These are phyloP conservation scores for Malassezia psittaci DNA, from an alignment of 1,284 basidiomycete genomes.

Conservation along the genomic window DNA sequence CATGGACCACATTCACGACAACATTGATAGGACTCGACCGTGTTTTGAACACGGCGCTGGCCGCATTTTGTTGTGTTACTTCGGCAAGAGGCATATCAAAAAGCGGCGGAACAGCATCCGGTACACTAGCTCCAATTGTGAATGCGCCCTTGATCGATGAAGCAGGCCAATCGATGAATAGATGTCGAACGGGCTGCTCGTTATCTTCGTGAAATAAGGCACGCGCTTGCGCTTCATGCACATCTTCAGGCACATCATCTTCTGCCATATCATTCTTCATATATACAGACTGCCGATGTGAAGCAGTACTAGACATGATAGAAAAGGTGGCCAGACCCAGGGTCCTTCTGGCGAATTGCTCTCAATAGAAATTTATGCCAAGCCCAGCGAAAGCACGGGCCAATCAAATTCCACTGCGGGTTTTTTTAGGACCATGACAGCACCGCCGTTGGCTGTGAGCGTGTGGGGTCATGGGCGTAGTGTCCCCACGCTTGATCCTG, in stretches of 20 bases:
- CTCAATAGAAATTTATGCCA: background rate
- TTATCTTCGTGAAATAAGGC: slow-evolving; percentile 1
- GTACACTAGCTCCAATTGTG: slow-evolving; percentile 25
- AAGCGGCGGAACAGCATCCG: slow-evolving; percentile 23
- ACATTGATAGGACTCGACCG: slow-evolving; percentile 25
- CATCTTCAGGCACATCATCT: slow-evolving; percentile 4
- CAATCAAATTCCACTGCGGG: background rate
- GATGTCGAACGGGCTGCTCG: slow-evolving; percentile 21
- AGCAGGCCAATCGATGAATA: slow-evolving; percentile 33
- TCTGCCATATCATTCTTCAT: background rate
- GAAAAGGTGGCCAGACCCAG: background rate
- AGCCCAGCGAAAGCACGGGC: background rate
- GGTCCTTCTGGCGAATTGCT: background rate
- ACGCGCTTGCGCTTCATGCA: background rate
- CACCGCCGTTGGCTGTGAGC: slow-evolving; percentile 12
- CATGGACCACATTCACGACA: slow-evolving; percentile 20
- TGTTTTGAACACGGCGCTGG: slow-evolving; percentile 25
- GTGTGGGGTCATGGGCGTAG: slow-evolving; percentile 7
- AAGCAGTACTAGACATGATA: slow-evolving; percentile 1
- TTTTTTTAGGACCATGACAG: slow-evolving; percentile 5
- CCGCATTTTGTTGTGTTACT: slow-evolving; percentile 15
- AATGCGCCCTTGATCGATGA: slow-evolving; percentile 32
- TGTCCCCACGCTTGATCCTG: slow-evolving; percentile 29
- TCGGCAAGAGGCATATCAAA: slow-evolving; percentile 23
- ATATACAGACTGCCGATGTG: background rate